Base-by-base conservation (phyloP, 192 early-diverging fungal species). In the Coemansia nantahalensis region DNA sequence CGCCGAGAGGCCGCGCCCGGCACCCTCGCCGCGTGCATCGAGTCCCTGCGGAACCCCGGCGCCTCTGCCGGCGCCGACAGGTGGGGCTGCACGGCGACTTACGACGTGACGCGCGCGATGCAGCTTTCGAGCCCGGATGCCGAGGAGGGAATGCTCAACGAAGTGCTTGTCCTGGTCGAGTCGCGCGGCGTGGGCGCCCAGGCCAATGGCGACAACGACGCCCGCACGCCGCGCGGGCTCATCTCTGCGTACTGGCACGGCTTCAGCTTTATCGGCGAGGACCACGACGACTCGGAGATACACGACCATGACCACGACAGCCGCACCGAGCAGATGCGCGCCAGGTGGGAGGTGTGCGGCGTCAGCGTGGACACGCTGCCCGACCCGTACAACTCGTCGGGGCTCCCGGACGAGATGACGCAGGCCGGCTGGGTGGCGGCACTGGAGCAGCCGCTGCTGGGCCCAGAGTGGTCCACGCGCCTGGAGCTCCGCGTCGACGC, bases 171-270 rank as follows among this genome's bases (percentile, higher is more conserved):
- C 8, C 54, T 90, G 2, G 81, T 91, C 26, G 90, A 92, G 48
- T 87, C 82, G 38, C 89, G 82, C 56, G 92, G 92, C 1, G 52
- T 90, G 41, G 83, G 80, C 42, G 66, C 87, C 21, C 84, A 87
- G 42, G 78, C 88, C 0, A 79, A 84, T 39, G 70, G 85, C 3
- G 68, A 86, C 57, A 85, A 91, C 59, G 90, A 94, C 62, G 79
- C 84, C 22, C 79, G 82, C 13, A 84, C 84, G 51, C 84, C 85
- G 32, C 77, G 89, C 12, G 92, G 92, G 8, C 56, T 94, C 30
- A 77, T 86, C 36, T 79, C 81, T 1, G 86, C 85, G 0, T 74
- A 69, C 19, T 63, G 86, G 24, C 56, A 65, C n/a, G 87, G 87
- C 5, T 57, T 86, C 26, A 54, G 65, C 24, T 40, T 66, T 9